phyloP scores from a whole-genome alignment of 805 yeast genomes.

The Kodamaea hsintzibuensis region DNA sequence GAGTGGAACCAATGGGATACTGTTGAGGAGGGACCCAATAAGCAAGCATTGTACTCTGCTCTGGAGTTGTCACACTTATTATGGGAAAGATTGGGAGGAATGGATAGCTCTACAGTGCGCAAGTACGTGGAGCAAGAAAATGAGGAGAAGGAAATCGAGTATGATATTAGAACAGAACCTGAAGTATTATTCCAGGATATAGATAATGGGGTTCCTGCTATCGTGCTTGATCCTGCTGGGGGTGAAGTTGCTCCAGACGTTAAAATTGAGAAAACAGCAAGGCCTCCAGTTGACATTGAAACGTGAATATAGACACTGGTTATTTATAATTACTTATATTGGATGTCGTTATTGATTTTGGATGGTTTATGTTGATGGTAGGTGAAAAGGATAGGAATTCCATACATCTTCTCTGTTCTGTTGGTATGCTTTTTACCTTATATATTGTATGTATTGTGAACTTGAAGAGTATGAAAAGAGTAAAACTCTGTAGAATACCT shows the following conservation, averaged over 20 bases:
- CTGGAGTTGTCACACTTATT: conserved; percentile 42
- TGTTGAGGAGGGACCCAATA: conserved; percentile 43
- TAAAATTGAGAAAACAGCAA: conserved; percentile 12
- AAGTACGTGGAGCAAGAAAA: conserved; percentile 22
- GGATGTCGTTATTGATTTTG: too few species aligned
- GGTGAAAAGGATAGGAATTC: too few species aligned
- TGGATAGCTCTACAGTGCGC: conserved; percentile 36
- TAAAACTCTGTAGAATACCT: too few species aligned
- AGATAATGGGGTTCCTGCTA: conserved; percentile 41
- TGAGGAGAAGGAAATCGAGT: conserved; percentile 10
- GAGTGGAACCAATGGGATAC: conserved; percentile 46
- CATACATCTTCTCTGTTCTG: too few species aligned
- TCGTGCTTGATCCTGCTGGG: conserved; percentile 34
- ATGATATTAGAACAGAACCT: conserved; percentile 32
- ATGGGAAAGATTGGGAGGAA: conserved; percentile 46
- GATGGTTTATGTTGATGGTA: too few species aligned
- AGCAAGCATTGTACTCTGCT: conserved; percentile 35
- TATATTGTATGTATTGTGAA: too few species aligned
- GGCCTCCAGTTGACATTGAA: conserved; percentile 4
- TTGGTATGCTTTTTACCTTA: too few species aligned
- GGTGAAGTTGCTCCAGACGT: background rate
- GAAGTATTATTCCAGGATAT: conserved; percentile 39
- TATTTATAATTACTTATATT: too few species aligned
- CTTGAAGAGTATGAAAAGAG: too few species aligned
- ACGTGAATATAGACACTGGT: background rate